Evolutionary conservation across 768 basidiomycete species (phyloP).

Genomic region (Tubosaeta sp.): DNA sequence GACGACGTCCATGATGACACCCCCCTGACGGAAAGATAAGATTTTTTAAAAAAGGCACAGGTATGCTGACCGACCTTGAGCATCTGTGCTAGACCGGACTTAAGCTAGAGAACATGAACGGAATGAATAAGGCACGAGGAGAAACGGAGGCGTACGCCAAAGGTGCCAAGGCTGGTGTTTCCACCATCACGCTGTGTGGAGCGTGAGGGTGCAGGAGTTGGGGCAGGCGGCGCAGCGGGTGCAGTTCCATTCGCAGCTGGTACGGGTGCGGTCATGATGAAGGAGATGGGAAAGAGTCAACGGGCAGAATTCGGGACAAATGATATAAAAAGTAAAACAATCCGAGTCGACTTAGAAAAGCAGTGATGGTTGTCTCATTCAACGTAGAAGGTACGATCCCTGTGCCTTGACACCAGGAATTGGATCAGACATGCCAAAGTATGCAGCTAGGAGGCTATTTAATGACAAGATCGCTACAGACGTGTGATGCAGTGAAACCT

Average conservation of each 20-base stretch:
- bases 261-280: background rate
- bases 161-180: constrained; percentile 63
- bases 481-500: constrained; percentile 3
- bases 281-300: background rate
- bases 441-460: constrained; percentile 7
- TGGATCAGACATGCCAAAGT: background rate
- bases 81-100: constrained; percentile 96
- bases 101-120: constrained; percentile 52
- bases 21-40: constrained; percentile 45
- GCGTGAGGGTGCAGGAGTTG: constrained; percentile 41
- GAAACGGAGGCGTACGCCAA: constrained; percentile 46
- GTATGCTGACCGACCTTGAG: constrained; percentile 57
- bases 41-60: background rate
- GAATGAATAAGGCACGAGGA: background rate
- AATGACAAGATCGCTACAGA: constrained; percentile 9
- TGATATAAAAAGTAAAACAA: too few relatives aligned
- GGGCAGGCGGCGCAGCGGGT: background rate
- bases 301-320: constrained; percentile 1
- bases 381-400: background rate
- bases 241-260: constrained; percentile 2
- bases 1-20: constrained; percentile 94
- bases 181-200: constrained; percentile 47
- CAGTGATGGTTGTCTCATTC: background rate
- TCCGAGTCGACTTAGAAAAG: too few relatives aligned
- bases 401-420: background rate